Evolutionary conservation across 2,329 filamentous ascomycete species (phyloP), one percentile per base, ranked within the genome.

Genomic region (Metarhizium humberi): DNA sequence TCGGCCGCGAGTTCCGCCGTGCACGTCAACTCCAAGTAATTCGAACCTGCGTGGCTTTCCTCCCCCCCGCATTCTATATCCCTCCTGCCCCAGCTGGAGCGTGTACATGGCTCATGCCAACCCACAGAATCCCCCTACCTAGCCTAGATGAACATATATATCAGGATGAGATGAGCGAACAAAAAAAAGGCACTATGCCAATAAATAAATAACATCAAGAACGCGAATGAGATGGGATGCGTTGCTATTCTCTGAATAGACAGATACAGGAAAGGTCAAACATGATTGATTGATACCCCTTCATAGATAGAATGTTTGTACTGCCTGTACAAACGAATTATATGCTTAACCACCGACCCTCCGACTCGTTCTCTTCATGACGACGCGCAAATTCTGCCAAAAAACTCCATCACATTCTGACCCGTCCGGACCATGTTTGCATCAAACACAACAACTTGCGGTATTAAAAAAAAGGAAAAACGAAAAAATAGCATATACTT

Each of bases 1-100:
- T 63, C 61, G 10, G 69, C 59, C 53, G 66, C 61, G 56, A 66
- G 62, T 59, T 65, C 68, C 30, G 64, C 63, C 34, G 53, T 69
- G n/a, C 66, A 72, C 25, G 53, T 59, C 47, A 36, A 51, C 13
- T 42, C 52, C n/a, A 43, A 36, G 32, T 51, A 16, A 38, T 20
- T 20, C 32, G 32, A 42, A n/a, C 49, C 18, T 49, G 62, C 60
- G 13, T 14, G 10, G 20, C 25, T 11, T 25, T 18, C 6, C 29
- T 3, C 6, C 29, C 25, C n/a, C 5, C 5, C n/a, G 10, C 30
- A 13, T 20, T 30, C 0, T 14, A 10, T 48, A 30, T 14, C 4
- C 45, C 20, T 13, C n/a, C 6, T 18, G 11, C 42, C 16, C 42
- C 42, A 6, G 18, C 30, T 4, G 25, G 3, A 30, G 20, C 45